A percentile compares a stretch with the other conserved stretches of the same genome.
Conservation (phyloP, 2,329 filamentous ascomycete species). For the Cytospora piceae region DNA sequence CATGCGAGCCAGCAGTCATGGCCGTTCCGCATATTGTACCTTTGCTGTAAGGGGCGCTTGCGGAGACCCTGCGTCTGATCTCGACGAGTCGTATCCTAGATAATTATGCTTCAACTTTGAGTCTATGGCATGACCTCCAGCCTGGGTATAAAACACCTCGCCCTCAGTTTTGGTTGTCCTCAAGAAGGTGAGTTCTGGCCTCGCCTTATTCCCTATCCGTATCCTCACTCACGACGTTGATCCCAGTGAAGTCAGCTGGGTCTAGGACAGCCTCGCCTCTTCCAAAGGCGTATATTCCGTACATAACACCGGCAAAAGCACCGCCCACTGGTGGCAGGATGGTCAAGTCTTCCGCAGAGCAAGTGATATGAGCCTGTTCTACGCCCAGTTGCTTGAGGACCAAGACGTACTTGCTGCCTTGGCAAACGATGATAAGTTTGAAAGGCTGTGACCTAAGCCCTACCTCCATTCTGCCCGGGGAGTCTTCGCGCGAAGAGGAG, state of each 20-base stretch:
- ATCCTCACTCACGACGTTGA: slow-evolving; percentile 23
- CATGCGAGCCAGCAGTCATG: background rate
- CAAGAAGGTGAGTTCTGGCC: background rate
- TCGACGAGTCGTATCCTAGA: background rate
- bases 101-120: too few relatives aligned
- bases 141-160: background rate
- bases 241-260: slow-evolving; percentile 38
- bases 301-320: slow-evolving; percentile 40
- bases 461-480: slow-evolving; percentile 13
- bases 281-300: slow-evolving; percentile 39
- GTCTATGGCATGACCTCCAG: background rate
- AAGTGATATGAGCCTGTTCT: background rate
- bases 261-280: slow-evolving; percentile 39
- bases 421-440: slow-evolving; percentile 13
- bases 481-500: background rate
- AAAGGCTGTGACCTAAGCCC: background rate
- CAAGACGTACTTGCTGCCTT: slow-evolving; percentile 11
- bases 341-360: slow-evolving; percentile 33
- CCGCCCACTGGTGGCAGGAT: slow-evolving; percentile 38
- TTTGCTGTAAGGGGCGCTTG: background rate
- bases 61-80: background rate
- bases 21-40: background rate
- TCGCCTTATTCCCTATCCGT: background rate
- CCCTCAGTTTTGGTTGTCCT: background rate
- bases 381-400: background rate